Evolutionary conservation across 2,329 filamentous ascomycete species (phyloP).

Genomic region (Neocatenulostroma microsporum): DNA sequence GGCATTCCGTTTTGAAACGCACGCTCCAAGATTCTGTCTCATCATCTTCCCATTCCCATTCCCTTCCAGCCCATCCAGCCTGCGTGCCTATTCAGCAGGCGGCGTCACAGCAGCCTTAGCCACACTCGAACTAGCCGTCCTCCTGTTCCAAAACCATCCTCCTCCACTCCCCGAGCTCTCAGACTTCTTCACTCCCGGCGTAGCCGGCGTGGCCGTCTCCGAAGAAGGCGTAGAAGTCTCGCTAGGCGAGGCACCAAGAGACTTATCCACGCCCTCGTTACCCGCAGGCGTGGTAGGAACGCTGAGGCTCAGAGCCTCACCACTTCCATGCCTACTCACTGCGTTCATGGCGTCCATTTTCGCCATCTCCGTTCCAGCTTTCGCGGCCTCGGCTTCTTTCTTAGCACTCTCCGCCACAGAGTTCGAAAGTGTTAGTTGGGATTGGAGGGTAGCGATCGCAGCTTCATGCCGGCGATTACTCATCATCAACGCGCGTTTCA

Average conservation of each 20-base stretch:
- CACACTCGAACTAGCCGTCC: constrained; percentile 19
- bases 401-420: constrained; percentile 4
- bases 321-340: too few relatives aligned
- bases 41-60: too few relatives aligned
- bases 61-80: too few relatives aligned
- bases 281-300: constrained; percentile 8
- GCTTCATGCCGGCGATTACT: constrained; percentile 18
- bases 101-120: constrained; percentile 9
- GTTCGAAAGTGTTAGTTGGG: too few relatives aligned
- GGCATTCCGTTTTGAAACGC: too few relatives aligned
- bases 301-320: constrained; percentile 5
- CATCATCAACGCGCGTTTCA: constrained; percentile 24
- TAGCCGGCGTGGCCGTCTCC: too few relatives aligned
- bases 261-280: constrained; percentile 6
- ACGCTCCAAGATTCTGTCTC: too few relatives aligned
- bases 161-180: too few relatives aligned
- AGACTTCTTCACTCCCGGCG: background rate
- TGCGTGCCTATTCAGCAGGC: constrained; percentile 7
- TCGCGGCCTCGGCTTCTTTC: constrained; percentile 7
- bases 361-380: constrained; percentile 5
- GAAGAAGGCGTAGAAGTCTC: constrained; percentile 5
- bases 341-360: too few relatives aligned
- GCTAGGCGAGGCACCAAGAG: constrained; percentile 1
- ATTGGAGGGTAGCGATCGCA: background rate
- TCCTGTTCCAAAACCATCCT: constrained; percentile 25